Evolutionary conservation across 192 early-diverging fungal genomes (phyloP).

Genomic region (Spizellomyces sp.): DNA sequence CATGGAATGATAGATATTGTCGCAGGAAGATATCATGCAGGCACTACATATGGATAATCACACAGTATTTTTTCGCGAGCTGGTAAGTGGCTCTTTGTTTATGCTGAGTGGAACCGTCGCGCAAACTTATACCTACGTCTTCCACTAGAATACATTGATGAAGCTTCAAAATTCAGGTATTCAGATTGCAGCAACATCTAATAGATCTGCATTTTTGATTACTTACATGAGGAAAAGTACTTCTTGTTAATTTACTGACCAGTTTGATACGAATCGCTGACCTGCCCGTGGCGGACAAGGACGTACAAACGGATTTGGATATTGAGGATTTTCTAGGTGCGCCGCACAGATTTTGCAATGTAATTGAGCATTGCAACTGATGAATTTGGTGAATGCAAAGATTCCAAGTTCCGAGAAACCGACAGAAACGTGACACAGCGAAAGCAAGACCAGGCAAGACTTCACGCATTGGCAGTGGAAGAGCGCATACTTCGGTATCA

Average conservation of each 20-base stretch:
- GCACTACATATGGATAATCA: slow-evolving; percentile 45
- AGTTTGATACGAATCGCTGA: slow-evolving; percentile 36
- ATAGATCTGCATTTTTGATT: neutral
- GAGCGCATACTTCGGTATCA: slow-evolving; percentile 46
- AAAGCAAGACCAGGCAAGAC: slow-evolving; percentile 6
- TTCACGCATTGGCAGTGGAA: slow-evolving; percentile 34
- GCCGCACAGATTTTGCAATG: neutral
- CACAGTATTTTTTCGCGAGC: slow-evolving; percentile 24
- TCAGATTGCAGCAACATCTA: neutral
- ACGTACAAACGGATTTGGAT: slow-evolving; percentile 46
- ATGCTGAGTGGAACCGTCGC: neutral
- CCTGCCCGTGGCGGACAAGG: slow-evolving; percentile 29
- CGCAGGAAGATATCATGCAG: slow-evolving; percentile 42
- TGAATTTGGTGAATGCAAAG: neutral
- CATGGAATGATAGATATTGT: slow-evolving; percentile 14
- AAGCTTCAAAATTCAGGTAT: neutral
- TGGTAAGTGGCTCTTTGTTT: slow-evolving; percentile 14
- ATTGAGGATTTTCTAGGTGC: slow-evolving; percentile 43
- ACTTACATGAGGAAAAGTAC: neutral
- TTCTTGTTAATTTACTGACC: slow-evolving; percentile 35
- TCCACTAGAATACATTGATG: neutral
- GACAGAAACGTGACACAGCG: slow-evolving; percentile 7
- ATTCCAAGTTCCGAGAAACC: slow-evolving; percentile 11
- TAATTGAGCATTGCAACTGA: too few species aligned
- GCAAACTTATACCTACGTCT: neutral